Conservation (phyloP, 352 stramenopile genomes). For the Phytopythium kandeliae region DNA sequence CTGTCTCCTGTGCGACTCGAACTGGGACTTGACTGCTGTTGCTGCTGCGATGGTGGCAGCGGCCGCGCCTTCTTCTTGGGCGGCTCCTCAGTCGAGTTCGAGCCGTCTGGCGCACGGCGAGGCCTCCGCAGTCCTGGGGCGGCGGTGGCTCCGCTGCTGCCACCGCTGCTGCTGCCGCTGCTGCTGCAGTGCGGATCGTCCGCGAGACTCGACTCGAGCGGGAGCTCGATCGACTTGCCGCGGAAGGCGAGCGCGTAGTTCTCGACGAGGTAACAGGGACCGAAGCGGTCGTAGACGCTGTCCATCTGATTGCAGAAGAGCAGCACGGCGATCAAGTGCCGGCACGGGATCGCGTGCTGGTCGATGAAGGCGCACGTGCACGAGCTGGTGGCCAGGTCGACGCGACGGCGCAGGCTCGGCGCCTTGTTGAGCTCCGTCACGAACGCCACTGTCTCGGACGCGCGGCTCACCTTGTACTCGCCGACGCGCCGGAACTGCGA, state of each 20-base stretch:
- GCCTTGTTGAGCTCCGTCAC: slow-evolving; percentile 40
- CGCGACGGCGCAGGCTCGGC: slow-evolving; percentile 20
- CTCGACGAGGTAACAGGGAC: slow-evolving; percentile 32
- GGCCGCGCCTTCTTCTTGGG: slow-evolving; percentile 2
- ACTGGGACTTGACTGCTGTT: background rate
- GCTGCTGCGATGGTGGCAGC: background rate
- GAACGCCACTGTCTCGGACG: slow-evolving; percentile 46
- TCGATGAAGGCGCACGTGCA: slow-evolving; percentile 55
- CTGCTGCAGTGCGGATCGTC: slow-evolving; percentile 16
- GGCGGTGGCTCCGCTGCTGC: too few relatives aligned
- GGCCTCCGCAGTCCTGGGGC: too few relatives aligned
- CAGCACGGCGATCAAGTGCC: slow-evolving; percentile 53
- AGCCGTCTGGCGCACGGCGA: background rate
- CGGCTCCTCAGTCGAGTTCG: background rate
- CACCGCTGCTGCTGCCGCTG: too few relatives aligned
- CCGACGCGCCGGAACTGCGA: slow-evolving; percentile 35
- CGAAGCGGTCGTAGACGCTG: slow-evolving; percentile 33
- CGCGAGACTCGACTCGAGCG: slow-evolving; percentile 24
- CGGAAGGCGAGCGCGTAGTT: slow-evolving; percentile 29
- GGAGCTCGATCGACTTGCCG: slow-evolving; percentile 39
- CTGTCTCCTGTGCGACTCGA: too few relatives aligned
- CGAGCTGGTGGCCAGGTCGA: slow-evolving; percentile 36
- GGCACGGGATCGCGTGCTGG: slow-evolving; percentile 48
- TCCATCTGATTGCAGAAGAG: slow-evolving; percentile 50
- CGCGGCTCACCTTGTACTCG: slow-evolving; percentile 45